Evolutionary conservation across 2,329 filamentous ascomycete species (phyloP), one percentile per base, ranked within the genome.

Genomic region (Chaetomiaceae sp.): DNA sequence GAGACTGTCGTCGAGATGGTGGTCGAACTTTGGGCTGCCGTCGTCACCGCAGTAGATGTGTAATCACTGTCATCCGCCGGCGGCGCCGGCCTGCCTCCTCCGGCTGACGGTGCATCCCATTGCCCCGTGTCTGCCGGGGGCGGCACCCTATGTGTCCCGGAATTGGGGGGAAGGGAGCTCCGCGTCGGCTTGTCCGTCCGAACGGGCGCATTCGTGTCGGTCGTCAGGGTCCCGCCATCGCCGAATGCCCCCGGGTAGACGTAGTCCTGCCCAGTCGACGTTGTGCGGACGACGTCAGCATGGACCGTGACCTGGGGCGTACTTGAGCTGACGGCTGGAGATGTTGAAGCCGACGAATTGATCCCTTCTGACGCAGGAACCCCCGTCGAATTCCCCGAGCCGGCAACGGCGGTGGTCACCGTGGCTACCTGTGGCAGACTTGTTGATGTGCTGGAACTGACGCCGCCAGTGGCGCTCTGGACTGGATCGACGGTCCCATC

Each of bases 131-230:
- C 50, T 4, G 35, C 45, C 3, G 54, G 51, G 4, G 56, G 54
- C 15, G 54, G 53, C 12, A 24, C 48, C 6, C 33, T 33, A 7
- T 15, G 32, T 18, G 53, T 48, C 15, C 18, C 42, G 5, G 45
- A 18, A 11, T 46, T 48, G 7, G 49, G 51, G 4, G 22, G 24
- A 24, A 56, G 33, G 2, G 53, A 51, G 12, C 29, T 15, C 15
- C 19, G 49, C 11, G 54, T 46, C n/a, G 54, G 49, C 3, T 34
- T 36, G 6, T 37, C 42, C 6, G 54, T 50, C n/a, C 55, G 50
- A 9, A 44, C 46, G 3, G 47, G 54, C 12, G 42, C 53, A 22
- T 47, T 44, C n/a, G 45, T 41, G 20, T 58, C 52, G 7, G 52
- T 53, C 12, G 55, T 54, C 27, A 55, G 27, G 6, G 38, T 39